Evolutionary conservation across 2,329 filamentous ascomycete species (phyloP).

Genomic region (Rhynchosporium graminicola): DNA sequence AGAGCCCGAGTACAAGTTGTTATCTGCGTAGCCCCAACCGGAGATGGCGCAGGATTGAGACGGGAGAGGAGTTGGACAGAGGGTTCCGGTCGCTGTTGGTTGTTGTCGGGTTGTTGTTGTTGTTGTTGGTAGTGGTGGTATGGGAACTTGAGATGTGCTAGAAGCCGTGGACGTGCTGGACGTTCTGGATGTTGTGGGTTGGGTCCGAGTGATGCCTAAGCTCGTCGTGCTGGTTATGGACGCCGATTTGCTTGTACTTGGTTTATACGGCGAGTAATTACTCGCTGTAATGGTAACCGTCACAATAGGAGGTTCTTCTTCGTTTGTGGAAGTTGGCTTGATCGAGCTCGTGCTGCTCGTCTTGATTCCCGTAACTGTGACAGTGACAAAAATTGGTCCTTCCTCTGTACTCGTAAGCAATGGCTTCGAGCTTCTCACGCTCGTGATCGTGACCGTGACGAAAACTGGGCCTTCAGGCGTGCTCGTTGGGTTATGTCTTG

Average conservation of each 20-base stretch:
- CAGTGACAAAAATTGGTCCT: no score
- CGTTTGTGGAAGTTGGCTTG: background rate
- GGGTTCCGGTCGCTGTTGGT: constrained; percentile 7
- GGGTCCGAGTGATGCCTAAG: background rate
- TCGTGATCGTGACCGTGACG: background rate
- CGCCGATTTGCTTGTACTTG: background rate
- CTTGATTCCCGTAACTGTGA: no score
- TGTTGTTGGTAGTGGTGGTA: background rate
- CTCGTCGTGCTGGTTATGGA: background rate
- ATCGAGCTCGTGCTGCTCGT: background rate
- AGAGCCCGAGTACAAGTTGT: constrained; percentile 25
- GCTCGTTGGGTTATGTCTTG: background rate
- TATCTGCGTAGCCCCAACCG: constrained; percentile 28
- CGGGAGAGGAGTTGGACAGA: constrained; percentile 23
- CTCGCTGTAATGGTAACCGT: background rate
- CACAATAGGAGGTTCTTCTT: background rate
- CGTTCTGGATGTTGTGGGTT: background rate
- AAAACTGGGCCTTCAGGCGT: no score
- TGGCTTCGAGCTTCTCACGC: background rate
- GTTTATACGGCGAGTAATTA: no score
- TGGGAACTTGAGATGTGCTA: background rate
- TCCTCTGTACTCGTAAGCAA: no score
- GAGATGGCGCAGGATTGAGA: constrained; percentile 19
- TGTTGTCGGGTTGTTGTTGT: background rate
- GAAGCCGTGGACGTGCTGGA: background rate